phyloP scores from a whole-genome alignment of 305 asterid species.

The Solanum hybrid region DNA sequence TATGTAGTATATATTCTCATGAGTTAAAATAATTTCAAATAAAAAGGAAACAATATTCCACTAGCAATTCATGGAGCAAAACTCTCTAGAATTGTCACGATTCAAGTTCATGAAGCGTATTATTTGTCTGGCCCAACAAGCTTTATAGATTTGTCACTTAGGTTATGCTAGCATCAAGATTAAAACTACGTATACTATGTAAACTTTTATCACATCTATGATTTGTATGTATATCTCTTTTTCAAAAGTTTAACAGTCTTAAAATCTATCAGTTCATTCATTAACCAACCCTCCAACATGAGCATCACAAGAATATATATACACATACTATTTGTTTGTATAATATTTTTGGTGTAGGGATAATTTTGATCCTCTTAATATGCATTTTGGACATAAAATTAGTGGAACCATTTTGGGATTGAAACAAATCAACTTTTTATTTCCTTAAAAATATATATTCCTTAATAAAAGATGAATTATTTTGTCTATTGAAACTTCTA shows the following conservation, averaged over 20 bases:
- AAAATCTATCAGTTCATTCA: background rate
- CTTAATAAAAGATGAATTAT: background rate
- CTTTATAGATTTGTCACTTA: background rate
- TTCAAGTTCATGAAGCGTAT: background rate
- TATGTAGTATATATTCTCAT: background rate
- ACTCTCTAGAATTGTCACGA: background rate
- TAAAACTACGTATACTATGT: background rate
- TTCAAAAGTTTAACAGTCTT: background rate
- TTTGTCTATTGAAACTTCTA: background rate
- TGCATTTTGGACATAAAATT: background rate
- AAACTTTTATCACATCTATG: background rate
- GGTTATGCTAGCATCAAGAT: background rate
- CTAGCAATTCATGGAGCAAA: background rate
- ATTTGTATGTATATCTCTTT: background rate
- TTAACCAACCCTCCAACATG: background rate
- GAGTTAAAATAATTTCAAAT: background rate
- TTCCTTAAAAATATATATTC: background rate
- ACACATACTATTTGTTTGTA: background rate
- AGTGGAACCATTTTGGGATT: background rate
- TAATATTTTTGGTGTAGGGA: background rate
- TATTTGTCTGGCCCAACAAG: background rate
- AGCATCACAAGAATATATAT: background rate
- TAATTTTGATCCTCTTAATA: background rate
- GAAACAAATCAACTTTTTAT: background rate
- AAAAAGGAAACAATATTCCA: background rate